phyloP scores from a whole-genome alignment of 106 monocot species.

The Alisma plantagoaquatica region DNA sequence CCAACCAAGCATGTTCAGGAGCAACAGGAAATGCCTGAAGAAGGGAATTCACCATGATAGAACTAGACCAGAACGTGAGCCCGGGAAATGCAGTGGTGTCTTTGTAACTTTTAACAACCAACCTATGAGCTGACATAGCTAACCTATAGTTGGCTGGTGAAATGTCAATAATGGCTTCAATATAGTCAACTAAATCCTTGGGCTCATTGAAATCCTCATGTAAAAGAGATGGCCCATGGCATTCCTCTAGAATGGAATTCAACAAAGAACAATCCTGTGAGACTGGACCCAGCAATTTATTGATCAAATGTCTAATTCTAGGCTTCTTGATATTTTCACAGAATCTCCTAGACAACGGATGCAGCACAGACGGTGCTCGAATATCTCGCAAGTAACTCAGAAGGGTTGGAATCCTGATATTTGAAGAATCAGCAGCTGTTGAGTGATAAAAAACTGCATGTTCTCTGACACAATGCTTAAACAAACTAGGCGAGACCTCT shows the following conservation, averaged over 20 bases:
- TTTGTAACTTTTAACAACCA: no score
- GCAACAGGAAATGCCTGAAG: constrained; percentile 59
- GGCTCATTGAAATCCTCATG: constrained; percentile 35
- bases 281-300: constrained; percentile 48
- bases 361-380: constrained; percentile 12
- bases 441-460: constrained; percentile 36
- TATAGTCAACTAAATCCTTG: constrained; percentile 52
- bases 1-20: constrained; percentile 63
- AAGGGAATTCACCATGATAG: constrained; percentile 59
- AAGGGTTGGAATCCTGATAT: constrained; percentile 16
- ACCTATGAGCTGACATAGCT: constrained; percentile 31
- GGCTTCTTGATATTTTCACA: constrained; percentile 46
- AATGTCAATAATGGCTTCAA: constrained; percentile 60
- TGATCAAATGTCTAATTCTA: constrained; percentile 40
- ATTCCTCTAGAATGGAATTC: constrained; percentile 67
- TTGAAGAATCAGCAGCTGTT: constrained; percentile 3
- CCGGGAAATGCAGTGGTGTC: constrained; percentile 13
- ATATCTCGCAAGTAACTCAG: constrained; percentile 41
- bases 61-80: constrained; percentile 56
- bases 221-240: constrained; percentile 52
- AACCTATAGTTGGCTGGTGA: constrained; percentile 68
- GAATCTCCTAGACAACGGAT: constrained; percentile 55
- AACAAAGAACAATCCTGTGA: constrained; percentile 34
- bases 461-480: constrained; percentile 53
- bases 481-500: constrained; percentile 30